phyloP scores from a whole-genome alignment of 176 grass and related monocot species.

The Echinochloa phyllopogon region DNA sequence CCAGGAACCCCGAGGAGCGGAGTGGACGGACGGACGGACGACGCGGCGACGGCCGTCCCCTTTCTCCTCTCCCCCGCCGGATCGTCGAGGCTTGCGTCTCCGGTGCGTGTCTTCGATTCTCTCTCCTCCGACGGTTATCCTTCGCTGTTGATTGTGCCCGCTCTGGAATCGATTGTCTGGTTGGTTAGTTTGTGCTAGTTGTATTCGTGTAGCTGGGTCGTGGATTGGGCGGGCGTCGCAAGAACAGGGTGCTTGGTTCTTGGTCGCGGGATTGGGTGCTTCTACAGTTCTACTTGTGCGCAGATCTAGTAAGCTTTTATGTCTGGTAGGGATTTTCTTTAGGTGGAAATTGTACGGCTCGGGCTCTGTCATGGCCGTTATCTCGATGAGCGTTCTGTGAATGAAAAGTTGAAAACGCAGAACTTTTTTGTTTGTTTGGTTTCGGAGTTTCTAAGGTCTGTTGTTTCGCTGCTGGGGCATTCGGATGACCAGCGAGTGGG shows the following conservation, averaged over 20 bases:
- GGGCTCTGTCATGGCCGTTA: background rate
- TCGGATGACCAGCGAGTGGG: too few species aligned
- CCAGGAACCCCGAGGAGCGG: background rate
- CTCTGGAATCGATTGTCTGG: background rate
- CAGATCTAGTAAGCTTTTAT: constrained; percentile 11
- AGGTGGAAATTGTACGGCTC: background rate
- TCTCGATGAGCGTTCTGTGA: background rate
- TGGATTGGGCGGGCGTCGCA: background rate
- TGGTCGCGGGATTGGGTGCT: background rate
- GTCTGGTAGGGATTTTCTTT: background rate
- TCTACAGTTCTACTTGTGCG: background rate
- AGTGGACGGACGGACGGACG: background rate
- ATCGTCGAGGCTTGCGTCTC: background rate
- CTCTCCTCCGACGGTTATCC: background rate
- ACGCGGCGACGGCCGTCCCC: background rate
- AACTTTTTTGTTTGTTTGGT: background rate
- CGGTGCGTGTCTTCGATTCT: background rate
- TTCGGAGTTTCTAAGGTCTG: background rate
- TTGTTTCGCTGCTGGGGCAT: background rate
- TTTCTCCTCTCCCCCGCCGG: background rate
- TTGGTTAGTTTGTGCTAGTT: background rate
- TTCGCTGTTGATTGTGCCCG: background rate
- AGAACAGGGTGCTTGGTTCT: background rate
- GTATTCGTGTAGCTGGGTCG: too few species aligned
- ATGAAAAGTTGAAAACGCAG: background rate